phyloP scores from a whole-genome alignment of 2,329 filamentous ascomycete species.

The Fusarium concolor region DNA sequence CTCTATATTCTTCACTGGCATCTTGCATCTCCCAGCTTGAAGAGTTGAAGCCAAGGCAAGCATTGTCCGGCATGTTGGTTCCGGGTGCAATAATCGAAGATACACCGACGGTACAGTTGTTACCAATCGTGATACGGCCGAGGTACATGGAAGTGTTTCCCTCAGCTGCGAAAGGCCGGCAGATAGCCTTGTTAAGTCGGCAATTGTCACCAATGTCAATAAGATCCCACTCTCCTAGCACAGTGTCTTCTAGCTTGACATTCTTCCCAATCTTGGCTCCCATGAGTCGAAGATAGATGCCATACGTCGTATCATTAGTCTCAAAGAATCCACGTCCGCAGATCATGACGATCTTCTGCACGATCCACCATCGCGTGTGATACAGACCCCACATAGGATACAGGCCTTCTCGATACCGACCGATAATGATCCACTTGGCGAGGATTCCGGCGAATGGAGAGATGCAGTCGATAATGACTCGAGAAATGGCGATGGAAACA shows the following conservation, averaged over 20 bases:
- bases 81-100: conserved; percentile 7
- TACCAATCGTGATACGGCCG: background rate
- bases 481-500: conserved; percentile 2
- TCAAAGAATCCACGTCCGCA: conserved; percentile 1
- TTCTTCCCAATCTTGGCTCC: background rate
- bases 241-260: background rate
- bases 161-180: conserved; percentile 9
- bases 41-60: conserved; percentile 15
- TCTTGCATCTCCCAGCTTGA: conserved; percentile 19
- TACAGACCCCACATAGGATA: conserved; percentile 18
- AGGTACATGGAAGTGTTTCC: conserved; percentile 20
- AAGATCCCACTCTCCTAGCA: conserved; percentile 1
- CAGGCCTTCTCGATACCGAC: background rate
- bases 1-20: conserved; percentile 3
- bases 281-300: conserved; percentile 4
- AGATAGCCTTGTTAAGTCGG: background rate
- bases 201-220: background rate
- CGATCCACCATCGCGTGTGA: conserved; percentile 20
- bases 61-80: background rate
- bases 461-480: background rate
- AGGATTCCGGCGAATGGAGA: background rate
- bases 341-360: conserved; percentile 13
- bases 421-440: conserved; percentile 13
- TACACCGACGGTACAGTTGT: background rate
- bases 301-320: background rate